Evolutionary conservation across 73 alveolate species (phyloP).

Genomic region (Blepharisma japonicum): DNA sequence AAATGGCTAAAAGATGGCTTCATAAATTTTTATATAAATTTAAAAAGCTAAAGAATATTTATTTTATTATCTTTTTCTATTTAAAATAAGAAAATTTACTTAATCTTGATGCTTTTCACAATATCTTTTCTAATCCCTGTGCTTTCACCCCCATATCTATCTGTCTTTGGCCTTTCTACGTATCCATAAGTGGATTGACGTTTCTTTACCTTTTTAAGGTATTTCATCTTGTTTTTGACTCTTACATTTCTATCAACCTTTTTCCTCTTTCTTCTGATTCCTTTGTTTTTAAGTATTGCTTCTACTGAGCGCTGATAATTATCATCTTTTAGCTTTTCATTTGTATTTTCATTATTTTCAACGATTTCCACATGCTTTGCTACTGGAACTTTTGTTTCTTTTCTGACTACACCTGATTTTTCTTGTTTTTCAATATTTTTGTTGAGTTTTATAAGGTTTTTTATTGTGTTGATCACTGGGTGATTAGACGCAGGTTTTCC

Average conservation of each 20-base stretch:
- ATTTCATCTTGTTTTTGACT: slow-evolving; percentile 25
- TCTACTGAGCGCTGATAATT: background rate
- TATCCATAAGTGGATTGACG: background rate
- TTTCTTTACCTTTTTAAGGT: slow-evolving; percentile 9
- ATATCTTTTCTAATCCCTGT: slow-evolving; percentile 29
- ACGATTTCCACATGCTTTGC: background rate
- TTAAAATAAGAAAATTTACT: background rate
- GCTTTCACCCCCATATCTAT: slow-evolving; percentile 16
- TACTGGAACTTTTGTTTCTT: background rate
- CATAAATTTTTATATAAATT: no score
- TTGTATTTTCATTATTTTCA: background rate
- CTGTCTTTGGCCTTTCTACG: background rate
- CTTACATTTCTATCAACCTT: slow-evolving; percentile 30
- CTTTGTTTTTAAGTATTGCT: slow-evolving; percentile 15
- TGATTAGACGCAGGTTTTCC: slow-evolving; percentile 2
- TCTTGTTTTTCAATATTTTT: background rate
- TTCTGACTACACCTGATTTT: background rate
- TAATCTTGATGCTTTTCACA: slow-evolving; percentile 27
- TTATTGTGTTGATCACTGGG: background rate
- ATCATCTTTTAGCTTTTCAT: slow-evolving; percentile 1
- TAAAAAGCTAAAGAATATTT: no score
- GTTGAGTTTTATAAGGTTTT: background rate
- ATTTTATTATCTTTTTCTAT: no score
- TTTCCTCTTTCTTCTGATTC: slow-evolving; percentile 20
- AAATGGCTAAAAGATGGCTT: no score